Percentiles rank a stretch among this genome's conserved stretches.
phyloP scores from a whole-genome alignment of 371 early-diverging fungal species.

The Funneliformis caledonium region DNA sequence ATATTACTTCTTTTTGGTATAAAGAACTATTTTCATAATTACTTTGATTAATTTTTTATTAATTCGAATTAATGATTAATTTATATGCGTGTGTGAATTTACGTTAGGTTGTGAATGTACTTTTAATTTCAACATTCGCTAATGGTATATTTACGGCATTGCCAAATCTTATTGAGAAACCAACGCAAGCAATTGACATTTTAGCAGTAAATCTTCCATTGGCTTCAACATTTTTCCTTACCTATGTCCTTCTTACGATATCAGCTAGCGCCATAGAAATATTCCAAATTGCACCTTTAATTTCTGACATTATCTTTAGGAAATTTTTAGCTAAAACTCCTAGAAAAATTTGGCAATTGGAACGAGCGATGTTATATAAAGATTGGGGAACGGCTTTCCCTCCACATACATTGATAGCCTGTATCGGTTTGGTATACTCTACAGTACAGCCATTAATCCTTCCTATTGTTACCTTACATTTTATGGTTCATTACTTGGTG shows the following conservation, averaged over 20 bases:
- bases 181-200: slow-evolving; percentile 51
- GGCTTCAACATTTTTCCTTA: slow-evolving; percentile 80
- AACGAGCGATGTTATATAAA: slow-evolving; percentile 54
- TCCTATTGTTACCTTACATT: slow-evolving; percentile 78
- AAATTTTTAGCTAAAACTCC: slow-evolving; percentile 74
- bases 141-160: slow-evolving; percentile 64
- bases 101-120: slow-evolving; percentile 75
- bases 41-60: not conserved
- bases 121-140: slow-evolving; percentile 77
- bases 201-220: slow-evolving; percentile 67
- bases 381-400: slow-evolving; percentile 57
- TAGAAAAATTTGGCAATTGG: slow-evolving; percentile 62
- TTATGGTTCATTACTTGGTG: slow-evolving; percentile 71
- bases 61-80: not conserved
- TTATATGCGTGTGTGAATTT: not conserved
- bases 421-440: slow-evolving; percentile 72
- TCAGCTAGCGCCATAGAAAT: slow-evolving; percentile 70
- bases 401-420: slow-evolving; percentile 71
- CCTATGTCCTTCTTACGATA: slow-evolving; percentile 77
- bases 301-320: slow-evolving; percentile 65
- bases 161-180: slow-evolving; percentile 49
- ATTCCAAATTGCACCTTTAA: slow-evolving; percentile 67
- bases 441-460: slow-evolving; percentile 82
- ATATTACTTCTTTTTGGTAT: slow-evolving; percentile 78
- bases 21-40: not conserved